These are phyloP conservation scores for Pyrrhoderma noxium DNA, from an alignment of 1,284 basidiomycete species.

Conservation along the genomic window DNA sequence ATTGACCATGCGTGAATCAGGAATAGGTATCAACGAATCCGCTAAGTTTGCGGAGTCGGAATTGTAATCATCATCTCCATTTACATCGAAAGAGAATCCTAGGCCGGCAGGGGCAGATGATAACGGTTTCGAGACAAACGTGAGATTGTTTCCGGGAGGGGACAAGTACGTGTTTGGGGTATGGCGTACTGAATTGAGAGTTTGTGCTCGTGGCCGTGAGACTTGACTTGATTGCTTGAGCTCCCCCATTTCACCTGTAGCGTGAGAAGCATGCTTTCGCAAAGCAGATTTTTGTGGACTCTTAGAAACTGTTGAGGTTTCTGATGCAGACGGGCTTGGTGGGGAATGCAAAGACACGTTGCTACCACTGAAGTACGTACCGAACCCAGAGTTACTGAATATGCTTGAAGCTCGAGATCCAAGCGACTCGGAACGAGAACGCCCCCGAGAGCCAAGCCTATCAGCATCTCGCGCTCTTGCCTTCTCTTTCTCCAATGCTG, in stretches of 20 bases:
- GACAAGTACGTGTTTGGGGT: neutral
- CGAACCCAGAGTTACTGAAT: constrained; percentile 18
- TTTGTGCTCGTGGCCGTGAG: constrained; percentile 13
- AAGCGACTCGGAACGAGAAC: constrained; percentile 8
- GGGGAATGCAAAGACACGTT: constrained; percentile 30
- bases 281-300: constrained; percentile 6
- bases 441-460: constrained; percentile 4
- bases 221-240: neutral
- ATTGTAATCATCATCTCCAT: constrained; percentile 9
- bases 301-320: neutral
- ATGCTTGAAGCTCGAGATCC: constrained; percentile 33
- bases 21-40: constrained; percentile 2
- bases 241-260: no score
- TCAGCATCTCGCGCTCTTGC: neutral
- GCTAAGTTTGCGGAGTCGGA: constrained; percentile 8
- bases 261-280: no score
- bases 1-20: neutral
- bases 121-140: constrained; percentile 3
- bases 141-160: neutral
- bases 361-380: constrained; percentile 45
- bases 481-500: neutral
- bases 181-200: neutral
- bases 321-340: constrained; percentile 23
- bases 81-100: neutral
- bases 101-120: constrained; percentile 12